Conservation (phyloP, 768 basidiomycete genomes). For the Astraeus odoratus region DNA sequence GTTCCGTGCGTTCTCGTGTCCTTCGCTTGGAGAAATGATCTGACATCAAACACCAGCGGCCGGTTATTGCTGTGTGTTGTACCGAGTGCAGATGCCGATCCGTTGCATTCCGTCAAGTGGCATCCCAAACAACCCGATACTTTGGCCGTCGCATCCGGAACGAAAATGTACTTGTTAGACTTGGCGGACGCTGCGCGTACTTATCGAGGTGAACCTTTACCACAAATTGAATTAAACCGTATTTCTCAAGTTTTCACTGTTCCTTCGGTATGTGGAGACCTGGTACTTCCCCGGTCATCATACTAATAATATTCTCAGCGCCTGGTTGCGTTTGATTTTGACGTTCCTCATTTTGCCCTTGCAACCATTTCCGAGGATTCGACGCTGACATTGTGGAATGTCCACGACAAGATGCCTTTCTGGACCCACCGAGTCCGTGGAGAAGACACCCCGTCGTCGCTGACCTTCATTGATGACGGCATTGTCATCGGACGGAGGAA, state of each 20-base stretch:
- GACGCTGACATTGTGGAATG: constrained; percentile 75
- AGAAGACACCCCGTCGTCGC: constrained; percentile 74
- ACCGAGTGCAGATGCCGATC: constrained; percentile 44
- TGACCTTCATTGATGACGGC: constrained; percentile 83
- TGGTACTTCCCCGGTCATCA: not conserved
- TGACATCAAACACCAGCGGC: constrained; percentile 39
- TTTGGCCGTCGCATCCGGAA: constrained; percentile 77
- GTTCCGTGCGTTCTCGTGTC: constrained; percentile 54
- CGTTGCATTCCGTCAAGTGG: constrained; percentile 82
- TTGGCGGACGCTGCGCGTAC: constrained; percentile 53
- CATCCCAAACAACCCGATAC: constrained; percentile 77
- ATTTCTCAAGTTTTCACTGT: constrained; percentile 64
- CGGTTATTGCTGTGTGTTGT: constrained; percentile 66
- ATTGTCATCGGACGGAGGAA: constrained; percentile 78
- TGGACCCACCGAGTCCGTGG: constrained; percentile 71
- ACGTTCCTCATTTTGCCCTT: constrained; percentile 66
- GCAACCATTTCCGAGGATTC: constrained; percentile 82
- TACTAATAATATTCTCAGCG: constrained; percentile 37
- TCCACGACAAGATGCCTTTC: constrained; percentile 69
- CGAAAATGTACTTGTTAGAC: constrained; percentile 71
- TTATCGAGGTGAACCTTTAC: constrained; percentile 58
- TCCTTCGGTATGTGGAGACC: constrained; percentile 49
- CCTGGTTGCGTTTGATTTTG: constrained; percentile 81
- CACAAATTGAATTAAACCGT: constrained; percentile 61
- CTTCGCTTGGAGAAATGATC: not conserved